Evolutionary conservation across 768 basidiomycete species (phyloP).

Genomic region (Crassisporium funariophilum): DNA sequence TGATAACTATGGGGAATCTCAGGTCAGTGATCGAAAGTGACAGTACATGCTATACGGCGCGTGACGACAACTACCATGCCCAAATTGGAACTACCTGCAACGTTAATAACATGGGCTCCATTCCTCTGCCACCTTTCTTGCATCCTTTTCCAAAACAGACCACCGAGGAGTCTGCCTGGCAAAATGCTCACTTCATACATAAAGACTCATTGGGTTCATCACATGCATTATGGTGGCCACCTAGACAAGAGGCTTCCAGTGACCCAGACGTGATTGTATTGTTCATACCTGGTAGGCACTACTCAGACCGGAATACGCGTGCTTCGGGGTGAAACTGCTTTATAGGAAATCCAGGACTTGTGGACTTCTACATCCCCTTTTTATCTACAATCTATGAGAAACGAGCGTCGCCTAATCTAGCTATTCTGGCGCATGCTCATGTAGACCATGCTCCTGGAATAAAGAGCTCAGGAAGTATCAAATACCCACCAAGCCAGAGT

Average conservation of each 20-base stretch:
- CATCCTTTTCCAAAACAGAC: constrained; percentile 17
- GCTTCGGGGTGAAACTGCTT: no score
- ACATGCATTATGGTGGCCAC: constrained; percentile 58
- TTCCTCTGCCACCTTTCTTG: constrained; percentile 34
- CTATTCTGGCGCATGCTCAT: constrained; percentile 64
- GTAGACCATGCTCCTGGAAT: constrained; percentile 61
- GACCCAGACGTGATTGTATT: constrained; percentile 39
- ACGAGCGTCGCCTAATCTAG: constrained; percentile 37
- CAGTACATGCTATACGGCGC: no score
- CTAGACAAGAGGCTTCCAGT: constrained; percentile 17
- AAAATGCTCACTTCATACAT: constrained; percentile 42
- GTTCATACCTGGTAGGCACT: constrained; percentile 49
- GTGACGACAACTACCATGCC: no score
- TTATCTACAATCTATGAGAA: constrained; percentile 50
- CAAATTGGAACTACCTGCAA: neutral
- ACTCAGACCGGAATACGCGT: no score
- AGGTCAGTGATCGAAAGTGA: neutral
- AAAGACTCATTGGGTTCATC: constrained; percentile 38
- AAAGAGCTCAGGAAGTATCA: constrained; percentile 9
- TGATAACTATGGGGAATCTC: neutral
- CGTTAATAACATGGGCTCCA: neutral
- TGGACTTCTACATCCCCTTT: constrained; percentile 70
- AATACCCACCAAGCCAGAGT: constrained; percentile 27
- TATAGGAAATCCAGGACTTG: constrained; percentile 57
- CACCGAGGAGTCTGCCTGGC: constrained; percentile 12